These are phyloP conservation scores for Endoconidiophora laricicola DNA, from an alignment of 2,329 filamentous ascomycete species.

Conservation along the genomic window DNA sequence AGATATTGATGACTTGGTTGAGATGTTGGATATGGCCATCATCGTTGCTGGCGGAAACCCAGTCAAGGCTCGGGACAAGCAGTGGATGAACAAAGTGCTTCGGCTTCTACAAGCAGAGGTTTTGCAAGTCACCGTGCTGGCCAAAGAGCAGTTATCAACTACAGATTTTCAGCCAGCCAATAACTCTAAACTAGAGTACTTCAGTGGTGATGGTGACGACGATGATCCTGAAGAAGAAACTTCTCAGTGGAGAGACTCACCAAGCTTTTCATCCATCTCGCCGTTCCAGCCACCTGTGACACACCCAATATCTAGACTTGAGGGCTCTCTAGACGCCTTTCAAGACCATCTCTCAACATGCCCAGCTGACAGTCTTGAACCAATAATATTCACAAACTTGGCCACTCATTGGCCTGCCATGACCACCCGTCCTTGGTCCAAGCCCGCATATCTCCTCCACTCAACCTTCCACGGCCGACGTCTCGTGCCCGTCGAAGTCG, in stretches of 20 bases:
- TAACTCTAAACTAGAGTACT: constrained; percentile 3
- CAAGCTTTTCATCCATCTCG: constrained; percentile 7
- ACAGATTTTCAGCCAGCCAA: constrained; percentile 10
- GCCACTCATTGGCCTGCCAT: constrained; percentile 63
- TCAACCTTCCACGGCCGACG: constrained; percentile 60
- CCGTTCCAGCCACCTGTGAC: constrained; percentile 26
- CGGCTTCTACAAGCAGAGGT: constrained; percentile 8
- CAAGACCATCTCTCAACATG: constrained; percentile 38
- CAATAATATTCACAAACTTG: constrained; percentile 53
- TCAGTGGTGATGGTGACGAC: not conserved
- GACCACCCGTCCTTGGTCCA: constrained; percentile 50
- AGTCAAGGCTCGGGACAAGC: constrained; percentile 13
- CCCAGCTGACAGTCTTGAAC: constrained; percentile 23
- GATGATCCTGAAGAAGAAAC: constrained; percentile 13
- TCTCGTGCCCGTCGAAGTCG: constrained; percentile 73
- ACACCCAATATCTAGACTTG: constrained; percentile 25
- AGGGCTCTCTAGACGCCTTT: constrained; percentile 41
- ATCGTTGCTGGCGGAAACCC: constrained; percentile 32
- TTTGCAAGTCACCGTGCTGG: not conserved
- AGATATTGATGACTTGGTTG: constrained; percentile 39
- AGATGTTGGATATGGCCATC: constrained; percentile 55
- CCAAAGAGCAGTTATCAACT: not conserved
- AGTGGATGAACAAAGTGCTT: constrained; percentile 11
- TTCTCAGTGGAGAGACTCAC: constrained; percentile 11
- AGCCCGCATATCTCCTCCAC: constrained; percentile 55